Evolutionary conservation across 257 asterid genomes (phyloP).

Genomic region (Apocynum venetum): DNA sequence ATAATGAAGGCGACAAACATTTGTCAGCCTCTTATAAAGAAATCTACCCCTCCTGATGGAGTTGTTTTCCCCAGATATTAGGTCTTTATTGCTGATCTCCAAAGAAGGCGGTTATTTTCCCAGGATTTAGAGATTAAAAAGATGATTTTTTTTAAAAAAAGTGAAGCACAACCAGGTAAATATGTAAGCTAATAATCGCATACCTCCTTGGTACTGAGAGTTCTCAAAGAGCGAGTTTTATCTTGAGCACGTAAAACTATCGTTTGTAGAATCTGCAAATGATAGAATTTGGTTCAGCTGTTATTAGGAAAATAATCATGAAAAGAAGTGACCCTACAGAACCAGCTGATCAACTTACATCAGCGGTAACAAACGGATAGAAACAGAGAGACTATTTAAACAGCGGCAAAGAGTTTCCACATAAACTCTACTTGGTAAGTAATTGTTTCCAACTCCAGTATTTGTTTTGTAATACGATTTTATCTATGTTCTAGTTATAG

Average conservation of each 20-base stretch:
- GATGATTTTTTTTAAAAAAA: background rate
- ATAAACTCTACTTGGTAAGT: background rate
- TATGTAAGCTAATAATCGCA: background rate
- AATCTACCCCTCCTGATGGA: background rate
- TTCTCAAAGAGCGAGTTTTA: constrained; percentile 61
- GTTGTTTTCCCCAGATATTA: background rate
- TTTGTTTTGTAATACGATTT: background rate
- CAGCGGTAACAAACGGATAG: background rate
- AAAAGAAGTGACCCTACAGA: background rate
- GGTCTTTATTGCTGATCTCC: background rate
- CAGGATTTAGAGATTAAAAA: background rate
- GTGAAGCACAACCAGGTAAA: background rate
- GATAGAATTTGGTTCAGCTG: constrained; percentile 5
- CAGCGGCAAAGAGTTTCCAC: background rate
- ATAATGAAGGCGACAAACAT: background rate
- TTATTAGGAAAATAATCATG: background rate
- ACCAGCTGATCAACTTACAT: background rate
- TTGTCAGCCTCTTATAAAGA: background rate
- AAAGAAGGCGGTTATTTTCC: background rate
- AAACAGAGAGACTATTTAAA: background rate
- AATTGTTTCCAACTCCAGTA: background rate
- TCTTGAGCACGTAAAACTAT: constrained; percentile 67
- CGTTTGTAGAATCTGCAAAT: constrained; percentile 78
- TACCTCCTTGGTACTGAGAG: constrained; percentile 97
- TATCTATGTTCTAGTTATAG: background rate